phyloP scores from a whole-genome alignment of 2,329 filamentous ascomycete species.

The Periconia digitata region DNA sequence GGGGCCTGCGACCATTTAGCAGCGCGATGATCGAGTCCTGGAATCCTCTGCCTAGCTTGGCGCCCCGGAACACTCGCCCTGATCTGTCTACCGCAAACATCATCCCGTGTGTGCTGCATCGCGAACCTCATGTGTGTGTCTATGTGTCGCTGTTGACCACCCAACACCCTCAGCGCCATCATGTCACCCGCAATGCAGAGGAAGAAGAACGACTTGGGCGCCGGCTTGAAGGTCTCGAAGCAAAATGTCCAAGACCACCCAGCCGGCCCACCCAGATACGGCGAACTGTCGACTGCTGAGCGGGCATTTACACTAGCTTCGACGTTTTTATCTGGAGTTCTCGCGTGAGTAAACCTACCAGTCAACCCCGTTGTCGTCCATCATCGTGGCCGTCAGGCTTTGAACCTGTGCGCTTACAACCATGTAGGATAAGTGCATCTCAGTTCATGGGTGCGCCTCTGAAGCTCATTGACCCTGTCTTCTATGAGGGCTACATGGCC shows the following conservation, averaged over 20 bases:
- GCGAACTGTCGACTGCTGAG: conserved; percentile 51
- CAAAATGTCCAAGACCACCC: conserved; percentile 46
- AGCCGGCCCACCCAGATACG: conserved; percentile 49
- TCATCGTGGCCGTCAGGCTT: background rate
- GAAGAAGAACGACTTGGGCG: conserved; percentile 42
- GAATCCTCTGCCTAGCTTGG: too few relatives aligned
- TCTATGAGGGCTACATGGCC: conserved; percentile 85
- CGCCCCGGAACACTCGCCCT: too few relatives aligned
- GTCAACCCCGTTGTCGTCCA: background rate
- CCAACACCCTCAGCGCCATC: background rate
- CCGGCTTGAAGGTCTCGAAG: conserved; percentile 48
- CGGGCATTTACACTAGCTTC: conserved; percentile 53
- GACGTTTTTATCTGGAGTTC: conserved; percentile 52
- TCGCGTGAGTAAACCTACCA: conserved; percentile 41
- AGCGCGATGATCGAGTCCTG: too few relatives aligned
- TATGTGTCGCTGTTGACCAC: background rate
- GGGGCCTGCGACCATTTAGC: too few relatives aligned
- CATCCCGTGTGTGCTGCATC: background rate
- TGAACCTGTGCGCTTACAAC: conserved; percentile 13
- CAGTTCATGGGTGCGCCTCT: conserved; percentile 76
- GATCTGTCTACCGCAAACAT: too few relatives aligned
- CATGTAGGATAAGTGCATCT: conserved; percentile 58
- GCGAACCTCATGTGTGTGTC: background rate
- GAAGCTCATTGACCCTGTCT: conserved; percentile 73
- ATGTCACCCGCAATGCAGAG: conserved; percentile 28